Evolutionary conservation across 2,329 filamentous ascomycete species (phyloP).

Genomic region (Colletotrichum tabaci): DNA sequence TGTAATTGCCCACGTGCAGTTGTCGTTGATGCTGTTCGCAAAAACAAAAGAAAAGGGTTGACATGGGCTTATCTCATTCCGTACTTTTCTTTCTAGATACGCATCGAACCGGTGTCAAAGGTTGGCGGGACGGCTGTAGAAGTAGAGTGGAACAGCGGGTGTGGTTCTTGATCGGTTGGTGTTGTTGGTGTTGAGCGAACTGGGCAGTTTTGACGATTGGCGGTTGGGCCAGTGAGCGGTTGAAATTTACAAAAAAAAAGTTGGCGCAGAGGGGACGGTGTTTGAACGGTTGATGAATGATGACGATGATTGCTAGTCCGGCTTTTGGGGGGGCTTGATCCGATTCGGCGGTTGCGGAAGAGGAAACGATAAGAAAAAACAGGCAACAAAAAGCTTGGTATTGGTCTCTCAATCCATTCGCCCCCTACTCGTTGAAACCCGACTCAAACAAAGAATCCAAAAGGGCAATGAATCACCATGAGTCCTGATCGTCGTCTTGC

Average conservation of each 20-base stretch:
- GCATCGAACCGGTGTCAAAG: constrained; percentile 37
- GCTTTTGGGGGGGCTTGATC: background rate
- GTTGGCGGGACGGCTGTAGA: constrained; percentile 35
- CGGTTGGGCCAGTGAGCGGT: background rate
- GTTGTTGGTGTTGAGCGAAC: background rate
- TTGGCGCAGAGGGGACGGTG: constrained; percentile 16
- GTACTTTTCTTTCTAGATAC: constrained; percentile 29
- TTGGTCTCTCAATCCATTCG: constrained; percentile 13
- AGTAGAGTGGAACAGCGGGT: constrained; percentile 2
- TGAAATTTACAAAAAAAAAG: background rate
- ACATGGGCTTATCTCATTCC: constrained; percentile 37
- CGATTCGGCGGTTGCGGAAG: background rate
- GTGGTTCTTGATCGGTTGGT: background rate
- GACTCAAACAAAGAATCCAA: constrained; percentile 11
- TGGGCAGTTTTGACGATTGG: background rate
- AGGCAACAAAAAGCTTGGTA: background rate
- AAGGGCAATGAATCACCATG: constrained; percentile 7
- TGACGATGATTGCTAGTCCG: constrained; percentile 5
- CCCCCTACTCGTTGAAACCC: background rate
- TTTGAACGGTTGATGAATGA: constrained; percentile 17
- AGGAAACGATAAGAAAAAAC: background rate
- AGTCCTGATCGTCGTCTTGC: background rate
- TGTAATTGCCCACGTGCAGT: background rate
- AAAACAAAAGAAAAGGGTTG: constrained; percentile 3
- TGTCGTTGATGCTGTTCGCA: constrained; percentile 1